These are phyloP conservation scores for Eremothecium gossypii DNA, from an alignment of 1,139 yeast genomes.

Conservation along the genomic window DNA sequence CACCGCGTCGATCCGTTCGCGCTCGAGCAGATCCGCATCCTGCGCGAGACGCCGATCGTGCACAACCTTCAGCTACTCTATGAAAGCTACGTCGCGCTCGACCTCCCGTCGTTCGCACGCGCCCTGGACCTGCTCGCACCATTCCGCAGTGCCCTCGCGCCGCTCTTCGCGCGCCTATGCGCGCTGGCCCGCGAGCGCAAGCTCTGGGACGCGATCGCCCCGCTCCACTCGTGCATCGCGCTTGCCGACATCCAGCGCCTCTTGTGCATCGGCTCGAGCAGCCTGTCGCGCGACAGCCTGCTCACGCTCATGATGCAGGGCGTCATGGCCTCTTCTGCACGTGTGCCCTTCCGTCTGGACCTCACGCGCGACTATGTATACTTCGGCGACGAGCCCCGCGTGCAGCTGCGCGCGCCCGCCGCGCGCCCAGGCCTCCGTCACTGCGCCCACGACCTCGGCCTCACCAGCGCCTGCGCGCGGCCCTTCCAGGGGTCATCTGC, in stretches of 20 bases:
- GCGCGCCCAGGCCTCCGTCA: neutral
- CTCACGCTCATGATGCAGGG: constrained; percentile 23
- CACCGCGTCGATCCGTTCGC: constrained; percentile 24
- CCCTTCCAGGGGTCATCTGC: too few species aligned
- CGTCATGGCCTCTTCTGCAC: constrained; percentile 19
- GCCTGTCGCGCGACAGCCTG: constrained; percentile 18
- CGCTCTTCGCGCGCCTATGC: constrained; percentile 13
- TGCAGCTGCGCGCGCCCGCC: constrained; percentile 10
- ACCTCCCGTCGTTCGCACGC: constrained; percentile 11
- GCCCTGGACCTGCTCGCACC: constrained; percentile 11
- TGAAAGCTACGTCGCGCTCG: constrained; percentile 11
- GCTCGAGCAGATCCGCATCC: constrained; percentile 21
- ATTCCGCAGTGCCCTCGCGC: constrained; percentile 7
- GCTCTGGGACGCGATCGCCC: constrained; percentile 24
- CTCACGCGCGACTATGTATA: constrained; percentile 21
- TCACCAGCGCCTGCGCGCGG: too few species aligned
- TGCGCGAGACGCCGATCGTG: constrained; percentile 12
- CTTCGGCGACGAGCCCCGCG: constrained; percentile 21
- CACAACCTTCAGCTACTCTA: constrained; percentile 12
- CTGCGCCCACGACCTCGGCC: too few species aligned
- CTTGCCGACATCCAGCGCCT: constrained; percentile 17
- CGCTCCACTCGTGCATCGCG: constrained; percentile 23
- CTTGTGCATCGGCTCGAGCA: constrained; percentile 11
- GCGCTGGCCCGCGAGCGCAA: constrained; percentile 16
- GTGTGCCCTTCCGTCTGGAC: constrained; percentile 23